phyloP scores from a whole-genome alignment of 1,284 basidiomycete genomes.

The Rhodotorula sp. region DNA sequence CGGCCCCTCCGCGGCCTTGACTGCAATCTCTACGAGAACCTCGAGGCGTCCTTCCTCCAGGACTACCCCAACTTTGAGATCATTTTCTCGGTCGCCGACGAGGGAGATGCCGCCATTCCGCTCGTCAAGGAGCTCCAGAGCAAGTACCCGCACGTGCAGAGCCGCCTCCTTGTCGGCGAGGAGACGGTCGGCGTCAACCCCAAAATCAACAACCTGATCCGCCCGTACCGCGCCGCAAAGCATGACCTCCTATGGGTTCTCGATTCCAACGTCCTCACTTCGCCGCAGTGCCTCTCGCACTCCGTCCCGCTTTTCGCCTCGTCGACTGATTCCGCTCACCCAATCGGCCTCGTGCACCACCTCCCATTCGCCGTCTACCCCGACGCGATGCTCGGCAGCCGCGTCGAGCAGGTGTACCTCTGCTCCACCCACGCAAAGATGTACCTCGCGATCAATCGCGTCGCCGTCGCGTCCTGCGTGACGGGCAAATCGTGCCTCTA shows the following conservation, averaged over 20 bases:
- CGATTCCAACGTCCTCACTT: conserved; percentile 86
- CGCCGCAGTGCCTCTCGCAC: conserved; percentile 77
- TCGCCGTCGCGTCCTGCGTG: conserved; percentile 89
- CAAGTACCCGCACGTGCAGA: conserved; percentile 72
- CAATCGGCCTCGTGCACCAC: conserved; percentile 88
- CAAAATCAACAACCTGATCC: conserved; percentile 94
- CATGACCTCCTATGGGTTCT: conserved; percentile 96
- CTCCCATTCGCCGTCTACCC: conserved; percentile 83
- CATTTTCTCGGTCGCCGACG: conserved; percentile 78
- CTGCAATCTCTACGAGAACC: conserved; percentile 86
- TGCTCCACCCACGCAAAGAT: conserved; percentile 98
- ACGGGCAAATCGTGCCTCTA: conserved; percentile 97
- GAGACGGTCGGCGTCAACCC: conserved; percentile 81
- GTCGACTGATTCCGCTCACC: conserved; percentile 8
- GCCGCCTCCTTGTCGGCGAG: conserved; percentile 67
- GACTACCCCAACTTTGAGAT: conserved; percentile 73
- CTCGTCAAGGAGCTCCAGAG: conserved; percentile 73
- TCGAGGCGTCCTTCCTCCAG: conserved; percentile 85
- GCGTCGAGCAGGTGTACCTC: conserved; percentile 89
- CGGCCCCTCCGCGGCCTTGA: conserved; percentile 90
- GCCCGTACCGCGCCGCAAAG: conserved; percentile 73
- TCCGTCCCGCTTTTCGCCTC: conserved; percentile 71
- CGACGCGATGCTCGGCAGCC: conserved; percentile 65
- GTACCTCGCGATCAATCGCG: conserved; percentile 90
- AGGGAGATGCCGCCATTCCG: conserved; percentile 75